Percentiles rank a stretch among this genome's conserved stretches.
Conservation (phyloP, 108 stramenopile species). For the Nitzschia palea region DNA sequence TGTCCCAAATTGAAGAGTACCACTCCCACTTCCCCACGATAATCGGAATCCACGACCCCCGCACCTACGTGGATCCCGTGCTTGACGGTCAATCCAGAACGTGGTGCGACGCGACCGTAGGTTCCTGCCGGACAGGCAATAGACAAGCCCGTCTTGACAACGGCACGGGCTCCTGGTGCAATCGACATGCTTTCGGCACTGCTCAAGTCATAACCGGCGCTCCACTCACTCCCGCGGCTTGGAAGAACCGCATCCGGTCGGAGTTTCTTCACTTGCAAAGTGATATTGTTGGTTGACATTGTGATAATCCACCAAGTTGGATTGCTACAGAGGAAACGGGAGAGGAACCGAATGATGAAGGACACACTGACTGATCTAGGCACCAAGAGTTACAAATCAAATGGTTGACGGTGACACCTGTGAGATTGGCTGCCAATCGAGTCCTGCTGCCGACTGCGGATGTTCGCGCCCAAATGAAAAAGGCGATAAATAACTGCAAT, state of each 20-base stretch:
- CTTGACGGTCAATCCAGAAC: conserved; percentile 92
- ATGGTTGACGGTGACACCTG: too few species aligned
- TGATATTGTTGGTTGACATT: conserved; percentile 10
- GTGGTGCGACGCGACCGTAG: conserved; percentile 94
- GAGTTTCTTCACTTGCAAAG: conserved; percentile 70
- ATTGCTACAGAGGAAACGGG: neutral
- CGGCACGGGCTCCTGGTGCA: conserved; percentile 79
- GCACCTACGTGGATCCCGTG: conserved; percentile 96
- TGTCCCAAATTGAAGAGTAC: conserved; percentile 95
- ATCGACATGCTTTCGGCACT: conserved; percentile 54
- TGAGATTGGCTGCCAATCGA: too few species aligned
- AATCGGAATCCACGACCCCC: conserved; percentile 97
- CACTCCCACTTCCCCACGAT: conserved; percentile 96
- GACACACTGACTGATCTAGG: too few species aligned
- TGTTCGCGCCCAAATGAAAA: too few species aligned
- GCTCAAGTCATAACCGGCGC: conserved; percentile 87
- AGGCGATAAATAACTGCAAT: too few species aligned
- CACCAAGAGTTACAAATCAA: too few species aligned
- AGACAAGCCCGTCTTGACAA: conserved; percentile 92
- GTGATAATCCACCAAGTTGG: neutral
- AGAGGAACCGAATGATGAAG: conserved; percentile 1
- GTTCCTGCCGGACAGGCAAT: conserved; percentile 93
- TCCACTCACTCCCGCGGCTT: conserved; percentile 58
- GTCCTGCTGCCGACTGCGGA: too few species aligned
- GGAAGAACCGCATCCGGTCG: conserved; percentile 68